Base-by-base conservation (phyloP, 257 asterid species). In the Solanum raphanifolium region DNA sequence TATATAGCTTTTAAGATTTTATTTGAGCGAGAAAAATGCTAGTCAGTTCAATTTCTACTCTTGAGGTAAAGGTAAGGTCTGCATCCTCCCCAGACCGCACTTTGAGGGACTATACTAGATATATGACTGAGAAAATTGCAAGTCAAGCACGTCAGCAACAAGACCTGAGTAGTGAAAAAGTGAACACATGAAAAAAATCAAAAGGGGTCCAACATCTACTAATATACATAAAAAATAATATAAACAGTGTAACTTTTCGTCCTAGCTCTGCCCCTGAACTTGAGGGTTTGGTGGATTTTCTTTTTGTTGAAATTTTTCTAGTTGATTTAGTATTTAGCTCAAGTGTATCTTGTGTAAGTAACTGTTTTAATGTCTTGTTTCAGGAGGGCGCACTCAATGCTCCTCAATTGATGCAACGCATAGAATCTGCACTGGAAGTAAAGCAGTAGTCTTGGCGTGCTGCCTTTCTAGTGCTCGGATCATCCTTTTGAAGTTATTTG, bases 351-450 rank as follows among this genome's bases (percentile, higher is more conserved):
- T 83, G 38, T 27, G 12, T 25, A 52, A 68, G 25, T 35, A 87
- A 69, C 85, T 62, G 86, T n/a, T 71, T 3, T 69, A 10, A 35
- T 4, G 83, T 88, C 84, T 11, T 74, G 41, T 89, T 89, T 82
- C 94, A 95, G 99, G 99, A 96, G 93, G 99, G 99, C 81, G 99
- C 99, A 31, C 39, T 94, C 90, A 84, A 89, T 83, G 98, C 95
- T 29, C 95, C 93, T 72, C 93, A 89, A 89, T 94, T 96, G 85
- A 89, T 94, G 81, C 90, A 95, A 87, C 93, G 95, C 48, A 91
- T 96, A 58, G 97, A 95, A 89, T 78, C 95, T 88, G 92, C 98
- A 23, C 91, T 96, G 5, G 90, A 94, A 92, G 98, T 88, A 58
- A 88, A 94, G 92, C 93, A 95, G 94, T 94, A 96, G 94, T 48